phyloP scores from a whole-genome alignment of 202 grass and related monocot genomes.

The Carex arenaria region DNA sequence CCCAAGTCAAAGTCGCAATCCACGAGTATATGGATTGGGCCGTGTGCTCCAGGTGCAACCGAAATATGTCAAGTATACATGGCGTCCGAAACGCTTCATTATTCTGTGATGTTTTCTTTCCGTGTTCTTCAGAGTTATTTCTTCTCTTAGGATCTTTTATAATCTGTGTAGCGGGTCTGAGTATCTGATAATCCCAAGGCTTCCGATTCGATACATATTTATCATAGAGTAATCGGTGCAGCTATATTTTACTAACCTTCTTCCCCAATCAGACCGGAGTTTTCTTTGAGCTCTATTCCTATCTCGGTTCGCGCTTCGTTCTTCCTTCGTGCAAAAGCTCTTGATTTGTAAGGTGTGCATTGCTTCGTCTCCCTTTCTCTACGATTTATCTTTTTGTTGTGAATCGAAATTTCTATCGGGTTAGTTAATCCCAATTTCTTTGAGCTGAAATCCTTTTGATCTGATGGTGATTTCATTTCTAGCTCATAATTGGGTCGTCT shows the following conservation, averaged over 20 bases:
- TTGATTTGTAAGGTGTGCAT: neutral
- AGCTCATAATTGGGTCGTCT: neutral
- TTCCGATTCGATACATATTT: neutral
- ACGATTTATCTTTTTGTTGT: neutral
- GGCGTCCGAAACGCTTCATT: neutral
- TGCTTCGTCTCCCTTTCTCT: neutral
- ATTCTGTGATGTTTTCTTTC: neutral
- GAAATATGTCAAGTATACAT: neutral
- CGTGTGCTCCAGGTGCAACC: neutral
- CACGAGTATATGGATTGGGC: neutral
- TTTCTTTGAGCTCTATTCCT: neutral
- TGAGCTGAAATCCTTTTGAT: slow-evolving; percentile 6
- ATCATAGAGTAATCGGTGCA: neutral
- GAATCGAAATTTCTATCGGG: neutral
- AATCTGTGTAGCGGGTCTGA: neutral
- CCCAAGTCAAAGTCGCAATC: neutral
- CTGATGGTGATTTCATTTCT: neutral
- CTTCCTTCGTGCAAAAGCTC: neutral
- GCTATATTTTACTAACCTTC: neutral
- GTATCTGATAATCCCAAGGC: neutral
- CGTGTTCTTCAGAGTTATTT: neutral
- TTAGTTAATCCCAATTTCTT: neutral
- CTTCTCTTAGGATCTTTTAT: neutral
- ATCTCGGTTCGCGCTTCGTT: neutral
- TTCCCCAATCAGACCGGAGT: neutral